phyloP scores from a whole-genome alignment of 2,329 filamentous ascomycete species.

The Neurospora sp. region DNA sequence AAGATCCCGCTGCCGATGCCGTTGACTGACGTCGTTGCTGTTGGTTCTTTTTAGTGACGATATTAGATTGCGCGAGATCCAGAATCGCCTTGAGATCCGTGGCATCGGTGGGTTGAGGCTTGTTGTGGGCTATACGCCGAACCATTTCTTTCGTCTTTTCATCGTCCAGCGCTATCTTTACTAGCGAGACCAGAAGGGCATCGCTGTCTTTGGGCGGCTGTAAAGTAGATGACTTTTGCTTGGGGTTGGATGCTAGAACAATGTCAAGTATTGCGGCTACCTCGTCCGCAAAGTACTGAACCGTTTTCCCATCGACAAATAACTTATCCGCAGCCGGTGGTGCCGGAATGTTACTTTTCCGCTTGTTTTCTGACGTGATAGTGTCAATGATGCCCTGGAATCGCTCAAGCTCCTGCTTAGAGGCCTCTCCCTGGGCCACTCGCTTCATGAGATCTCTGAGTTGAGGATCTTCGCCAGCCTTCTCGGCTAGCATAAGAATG shows the following conservation, averaged over 20 bases:
- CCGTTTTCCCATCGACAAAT: constrained; percentile 43
- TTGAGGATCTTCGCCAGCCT: constrained; percentile 61
- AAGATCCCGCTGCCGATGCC: neutral
- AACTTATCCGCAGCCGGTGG: constrained; percentile 45
- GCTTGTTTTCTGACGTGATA: constrained; percentile 52
- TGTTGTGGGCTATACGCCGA: constrained; percentile 41
- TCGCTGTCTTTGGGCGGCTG: constrained; percentile 45
- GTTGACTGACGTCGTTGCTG: constrained; percentile 17
- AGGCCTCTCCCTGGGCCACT: constrained; percentile 66
- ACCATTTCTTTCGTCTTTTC: constrained; percentile 39
- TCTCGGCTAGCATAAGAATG: constrained; percentile 68
- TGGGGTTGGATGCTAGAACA: constrained; percentile 47
- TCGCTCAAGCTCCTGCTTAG: constrained; percentile 57
- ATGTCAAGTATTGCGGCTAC: constrained; percentile 48
- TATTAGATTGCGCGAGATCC: constrained; percentile 35
- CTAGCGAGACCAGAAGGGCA: constrained; percentile 43
- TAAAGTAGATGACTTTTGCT: constrained; percentile 42
- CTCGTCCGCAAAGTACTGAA: constrained; percentile 51
- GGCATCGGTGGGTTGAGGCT: constrained; percentile 40
- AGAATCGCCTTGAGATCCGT: constrained; percentile 43
- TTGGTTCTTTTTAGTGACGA: constrained; percentile 25
- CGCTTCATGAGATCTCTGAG: constrained; percentile 75
- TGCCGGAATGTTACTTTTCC: constrained; percentile 28
- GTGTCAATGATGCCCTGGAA: constrained; percentile 78
- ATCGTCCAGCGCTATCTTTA: constrained; percentile 48